These are phyloP conservation scores for Dalbergia cultrata DNA, from an alignment of 306 rosid genomes.

Conservation along the genomic window DNA sequence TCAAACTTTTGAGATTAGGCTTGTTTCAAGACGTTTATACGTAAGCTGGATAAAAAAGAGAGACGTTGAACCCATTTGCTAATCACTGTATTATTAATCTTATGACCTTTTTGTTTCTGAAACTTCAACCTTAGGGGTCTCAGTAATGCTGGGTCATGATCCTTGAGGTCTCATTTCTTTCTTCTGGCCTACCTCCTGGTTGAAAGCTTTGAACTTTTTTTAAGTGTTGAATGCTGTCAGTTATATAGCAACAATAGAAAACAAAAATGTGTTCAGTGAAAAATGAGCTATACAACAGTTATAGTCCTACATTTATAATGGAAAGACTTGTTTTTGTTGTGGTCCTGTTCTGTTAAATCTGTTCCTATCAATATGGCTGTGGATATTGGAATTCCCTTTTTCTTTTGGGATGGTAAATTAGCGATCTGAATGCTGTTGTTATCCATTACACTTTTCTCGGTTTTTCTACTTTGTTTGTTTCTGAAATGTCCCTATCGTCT, in stretches of 20 bases:
- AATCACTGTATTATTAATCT: background rate
- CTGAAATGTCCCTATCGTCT: constrained; percentile 64
- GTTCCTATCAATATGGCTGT: constrained; percentile 51
- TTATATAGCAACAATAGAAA: constrained; percentile 21
- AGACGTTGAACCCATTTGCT: constrained; percentile 6
- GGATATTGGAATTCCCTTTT: constrained; percentile 51
- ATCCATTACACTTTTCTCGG: constrained; percentile 59
- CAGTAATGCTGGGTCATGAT: background rate
- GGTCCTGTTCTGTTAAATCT: constrained; percentile 67
- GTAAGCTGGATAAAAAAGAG: background rate
- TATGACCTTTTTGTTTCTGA: background rate
- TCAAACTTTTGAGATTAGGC: constrained; percentile 20
- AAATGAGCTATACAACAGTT: constrained; percentile 35
- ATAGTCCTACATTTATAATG: constrained; percentile 6
- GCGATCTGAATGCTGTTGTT: constrained; percentile 50
- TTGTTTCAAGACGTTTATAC: constrained; percentile 3
- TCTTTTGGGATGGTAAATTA: constrained; percentile 34
- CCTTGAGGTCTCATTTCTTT: constrained; percentile 18
- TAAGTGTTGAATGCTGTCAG: constrained; percentile 37
- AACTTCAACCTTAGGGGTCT: background rate
- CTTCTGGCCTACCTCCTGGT: constrained; percentile 1
- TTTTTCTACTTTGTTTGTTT: constrained; percentile 59
- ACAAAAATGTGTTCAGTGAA: constrained; percentile 34
- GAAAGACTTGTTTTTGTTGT: constrained; percentile 46
- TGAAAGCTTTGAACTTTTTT: constrained; percentile 28